Conservation (phyloP, 2,329 filamentous ascomycete genomes). For the Trichoderma polysporum region DNA sequence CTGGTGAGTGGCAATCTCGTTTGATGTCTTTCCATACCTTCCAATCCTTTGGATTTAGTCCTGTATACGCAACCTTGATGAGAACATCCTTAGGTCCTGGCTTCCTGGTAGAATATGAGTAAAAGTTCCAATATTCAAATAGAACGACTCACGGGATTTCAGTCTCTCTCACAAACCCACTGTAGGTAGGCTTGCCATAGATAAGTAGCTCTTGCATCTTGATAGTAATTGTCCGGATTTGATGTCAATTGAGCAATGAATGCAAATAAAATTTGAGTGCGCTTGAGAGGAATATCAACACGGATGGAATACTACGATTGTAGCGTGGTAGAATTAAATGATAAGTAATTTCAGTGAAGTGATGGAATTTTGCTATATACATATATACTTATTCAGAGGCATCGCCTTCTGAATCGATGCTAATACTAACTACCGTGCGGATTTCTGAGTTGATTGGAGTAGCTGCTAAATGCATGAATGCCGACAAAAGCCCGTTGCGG, state of each 20-base stretch:
- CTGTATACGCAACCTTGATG: slow-evolving; percentile 25
- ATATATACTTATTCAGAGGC: not conserved
- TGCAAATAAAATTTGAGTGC: not conserved
- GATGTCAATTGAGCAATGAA: not conserved
- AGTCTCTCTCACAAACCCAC: not conserved
- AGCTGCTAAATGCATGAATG: not conserved
- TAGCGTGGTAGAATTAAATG: not conserved
- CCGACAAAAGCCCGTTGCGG: not conserved
- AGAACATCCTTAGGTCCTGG: slow-evolving; percentile 24
- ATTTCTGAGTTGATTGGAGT: not conserved
- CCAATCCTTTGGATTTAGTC: slow-evolving; percentile 31
- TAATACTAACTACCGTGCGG: not conserved
- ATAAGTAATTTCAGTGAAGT: not conserved
- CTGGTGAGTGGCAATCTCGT: not conserved
- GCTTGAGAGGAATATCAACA: no score
- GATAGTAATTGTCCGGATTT: no score
- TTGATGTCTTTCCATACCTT: slow-evolving; percentile 13
- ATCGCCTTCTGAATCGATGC: no score
- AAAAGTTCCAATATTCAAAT: not conserved
- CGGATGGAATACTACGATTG: not conserved
- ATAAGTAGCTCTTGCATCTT: not conserved
- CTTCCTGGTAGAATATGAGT: not conserved
- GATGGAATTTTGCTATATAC: not conserved
- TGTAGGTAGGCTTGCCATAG: not conserved
- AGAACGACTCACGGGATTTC: not conserved